Evolutionary conservation across 768 basidiomycete genomes (phyloP).

Genomic region (Leccinum boreale): DNA sequence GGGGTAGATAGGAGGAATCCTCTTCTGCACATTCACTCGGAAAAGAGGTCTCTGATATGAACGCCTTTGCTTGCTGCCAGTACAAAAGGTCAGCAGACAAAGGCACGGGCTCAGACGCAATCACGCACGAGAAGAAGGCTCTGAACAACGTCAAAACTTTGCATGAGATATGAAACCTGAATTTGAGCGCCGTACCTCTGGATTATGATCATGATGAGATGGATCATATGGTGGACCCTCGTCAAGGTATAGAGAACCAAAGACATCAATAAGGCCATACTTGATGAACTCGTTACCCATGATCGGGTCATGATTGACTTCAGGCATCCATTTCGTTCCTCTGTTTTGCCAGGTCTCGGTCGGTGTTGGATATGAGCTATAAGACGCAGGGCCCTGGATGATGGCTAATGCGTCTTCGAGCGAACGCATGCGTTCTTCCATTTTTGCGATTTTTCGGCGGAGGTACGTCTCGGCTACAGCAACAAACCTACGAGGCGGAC

Average conservation of each 20-base stretch:
- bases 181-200: constrained; percentile 39
- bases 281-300: constrained; percentile 7
- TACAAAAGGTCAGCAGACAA: not conserved
- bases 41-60: constrained; percentile 3
- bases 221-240: constrained; percentile 19
- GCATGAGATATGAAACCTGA: constrained; percentile 3
- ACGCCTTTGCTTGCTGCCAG: constrained; percentile 11
- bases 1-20: constrained; percentile 42
- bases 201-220: constrained; percentile 43
- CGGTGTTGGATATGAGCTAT: constrained; percentile 44
- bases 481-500: constrained; percentile 39
- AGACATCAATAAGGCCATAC: constrained; percentile 31
- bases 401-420: constrained; percentile 55
- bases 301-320: not conserved
- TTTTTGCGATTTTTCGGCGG: constrained; percentile 40
- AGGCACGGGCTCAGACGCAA: not conserved
- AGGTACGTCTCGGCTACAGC: constrained; percentile 52
- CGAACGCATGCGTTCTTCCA: constrained; percentile 50
- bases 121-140: constrained; percentile 41
- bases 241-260: constrained; percentile 47
- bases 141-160: constrained; percentile 19
- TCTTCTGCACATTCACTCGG: constrained; percentile 28
- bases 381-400: constrained; percentile 38
- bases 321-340: constrained; percentile 31
- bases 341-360: constrained; percentile 13